Percentiles rank a stretch among this genome's conserved stretches.
These are phyloP conservation scores for Barnettozyma pratensis DNA, from an alignment of 805 yeast species.

Conservation along the genomic window DNA sequence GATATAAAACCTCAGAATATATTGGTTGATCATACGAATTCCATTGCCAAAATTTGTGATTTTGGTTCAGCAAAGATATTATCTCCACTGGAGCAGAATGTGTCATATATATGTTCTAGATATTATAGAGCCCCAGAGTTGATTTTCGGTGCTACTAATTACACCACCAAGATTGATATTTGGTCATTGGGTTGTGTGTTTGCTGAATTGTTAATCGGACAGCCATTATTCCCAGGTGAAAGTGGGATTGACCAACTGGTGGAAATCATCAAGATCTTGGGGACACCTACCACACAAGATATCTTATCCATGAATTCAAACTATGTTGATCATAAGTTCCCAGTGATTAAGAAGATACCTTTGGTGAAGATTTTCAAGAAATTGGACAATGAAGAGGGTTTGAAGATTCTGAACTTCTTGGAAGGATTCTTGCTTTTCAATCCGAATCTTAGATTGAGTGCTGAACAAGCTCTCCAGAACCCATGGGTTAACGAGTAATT, in stretches of 20 bases:
- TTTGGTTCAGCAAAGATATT: constrained; percentile 93
- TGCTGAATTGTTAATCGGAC: constrained; percentile 94
- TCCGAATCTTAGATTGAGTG: constrained; percentile 59
- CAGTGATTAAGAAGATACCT: constrained; percentile 77
- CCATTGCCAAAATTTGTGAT: constrained; percentile 88
- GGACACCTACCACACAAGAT: constrained; percentile 92
- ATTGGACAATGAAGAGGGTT: constrained; percentile 34
- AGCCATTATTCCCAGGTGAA: constrained; percentile 97
- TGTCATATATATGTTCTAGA: constrained; percentile 92
- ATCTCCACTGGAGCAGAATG: constrained; percentile 89
- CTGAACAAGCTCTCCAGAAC: constrained; percentile 47
- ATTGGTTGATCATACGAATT: constrained; percentile 78
- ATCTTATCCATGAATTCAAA: constrained; percentile 93
- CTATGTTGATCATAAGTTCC: constrained; percentile 96
- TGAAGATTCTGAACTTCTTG: constrained; percentile 48
- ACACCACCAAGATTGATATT: constrained; percentile 92
- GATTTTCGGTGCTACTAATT: constrained; percentile 94
- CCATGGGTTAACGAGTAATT: constrained; percentile 53
- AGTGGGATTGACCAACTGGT: constrained; percentile 96
- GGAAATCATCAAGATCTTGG: constrained; percentile 91
- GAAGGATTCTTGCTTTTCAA: constrained; percentile 59
- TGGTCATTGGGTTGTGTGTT: constrained; percentile 99
- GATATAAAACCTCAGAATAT: constrained; percentile 90
- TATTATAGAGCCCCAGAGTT: constrained; percentile 97
- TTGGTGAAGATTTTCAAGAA: constrained; percentile 60